Evolutionary conservation across 495 filamentous ascomycete genomes (phyloP), one percentile per base, ranked within the genome.

Genomic region (Glarea lozoyensis): DNA sequence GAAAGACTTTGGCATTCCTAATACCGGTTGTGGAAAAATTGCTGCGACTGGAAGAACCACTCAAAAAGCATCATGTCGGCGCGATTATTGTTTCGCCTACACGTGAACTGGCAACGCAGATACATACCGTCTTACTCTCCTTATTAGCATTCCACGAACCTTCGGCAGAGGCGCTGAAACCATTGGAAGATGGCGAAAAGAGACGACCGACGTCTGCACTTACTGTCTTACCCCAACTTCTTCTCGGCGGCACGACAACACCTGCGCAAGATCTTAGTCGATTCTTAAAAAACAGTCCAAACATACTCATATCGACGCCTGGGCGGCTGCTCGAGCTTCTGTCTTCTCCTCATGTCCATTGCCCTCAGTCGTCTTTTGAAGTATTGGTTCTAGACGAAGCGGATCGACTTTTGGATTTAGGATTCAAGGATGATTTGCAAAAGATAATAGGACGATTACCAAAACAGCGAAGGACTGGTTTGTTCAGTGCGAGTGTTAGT

Each of bases 71-170:
- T 59, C 86, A 96, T 60, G 75, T 98, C 25, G 82, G 84, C 23
- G 86, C 81, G 35, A 93, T 98, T 45, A 79, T 97, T 49, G 78
- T 98, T 40, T 86, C 88, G 25, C 92, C 92, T 0, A 98, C 92
- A 2, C 77, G 90, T 63, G 92, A 98, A 62, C 73, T 98, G 21
- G 92, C 92, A 2, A 75, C 74, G 1, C 92, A 98, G 58, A 97
- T 96, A 39, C 75, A 94, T 55, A 71, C 79, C 34, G 87, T 96
- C n/a, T 65, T 96, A 2, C 45, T 74, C 2, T 81, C 77, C 0
- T 63, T 98, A 17, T 67, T 96, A 19, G 76, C 75, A 18, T 96
- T 94, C 57, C 92, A 98, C 61, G 69, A 66, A 10, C 73, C 80
- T 0, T 93, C 89, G n/a, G 69, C 81, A 20, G 70, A 79, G 11